Base-by-base conservation (phyloP, 2,329 filamentous ascomycete species). In the Gaeumannomyces sp. region DNA sequence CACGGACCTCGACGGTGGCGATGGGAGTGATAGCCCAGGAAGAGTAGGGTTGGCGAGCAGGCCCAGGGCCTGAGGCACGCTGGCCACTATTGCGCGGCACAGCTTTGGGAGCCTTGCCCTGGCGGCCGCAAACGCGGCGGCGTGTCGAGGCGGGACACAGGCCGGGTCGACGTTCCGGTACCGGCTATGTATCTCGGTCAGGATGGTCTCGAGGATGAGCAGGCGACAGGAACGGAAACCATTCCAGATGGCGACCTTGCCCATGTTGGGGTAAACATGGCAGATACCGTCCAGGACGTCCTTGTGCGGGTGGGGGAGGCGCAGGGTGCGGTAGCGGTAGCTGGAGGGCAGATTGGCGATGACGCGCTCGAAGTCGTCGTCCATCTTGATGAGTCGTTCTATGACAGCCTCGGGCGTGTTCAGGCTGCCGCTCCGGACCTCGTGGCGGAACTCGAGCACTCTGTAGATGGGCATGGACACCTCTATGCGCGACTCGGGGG, bases 51-150 rank as follows among this genome's bases (percentile, higher is more conserved):
- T 6, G 45, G 45, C 6, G 60, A 83, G 74, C n/a, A 82, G 72
- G 38, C 80, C 81, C 59, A 82, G 79, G 68, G 82, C 78, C 68
- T 83, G 81, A 0, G 81, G 81, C 2, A 82, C 76, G 63, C 77
- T 82, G 59, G 80, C 79, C 57, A 78, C 72, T 60, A 83, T 77
- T 33, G 77, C 77, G 59, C 77, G 72, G 63, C 77, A 73, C 31
- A 82, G 72, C 62, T 73, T 73, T 62, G 76, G 72, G 35, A 83
- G 72, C 64, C 77, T 76, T 4, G 74, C 73, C 65, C 73, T 77
- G 27, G 78, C 75, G 25, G 78, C 71, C 33, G 73, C 73, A 62
- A 75, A 70, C 35, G 74, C 75, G 28, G 78, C 67, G 68, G 69
- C 67, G 69, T 71, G 75, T 16, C 64, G 75, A 25, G 64, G 62